phyloP scores from a whole-genome alignment of 2,329 filamentous ascomycete species.

The Albifimbria verrucaria region DNA sequence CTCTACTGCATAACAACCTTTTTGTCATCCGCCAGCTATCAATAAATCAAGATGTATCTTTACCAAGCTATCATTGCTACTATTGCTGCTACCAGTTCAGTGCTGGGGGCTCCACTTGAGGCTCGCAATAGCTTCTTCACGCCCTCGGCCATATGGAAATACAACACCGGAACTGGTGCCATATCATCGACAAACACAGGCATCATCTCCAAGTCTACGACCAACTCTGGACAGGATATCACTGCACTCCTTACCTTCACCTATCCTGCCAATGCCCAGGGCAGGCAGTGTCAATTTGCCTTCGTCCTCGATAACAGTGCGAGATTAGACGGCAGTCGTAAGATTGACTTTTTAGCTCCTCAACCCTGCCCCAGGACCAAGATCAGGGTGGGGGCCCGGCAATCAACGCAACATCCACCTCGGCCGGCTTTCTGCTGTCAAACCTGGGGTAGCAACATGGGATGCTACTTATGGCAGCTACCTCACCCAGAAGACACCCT shows the following conservation, averaged over 20 bases:
- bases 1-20: no score
- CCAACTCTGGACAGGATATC: slow-evolving; percentile 21
- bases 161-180: slow-evolving; percentile 19
- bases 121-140: slow-evolving; percentile 13
- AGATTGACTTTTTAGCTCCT: slow-evolving; percentile 23
- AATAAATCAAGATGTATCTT: not conserved
- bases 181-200: slow-evolving; percentile 11
- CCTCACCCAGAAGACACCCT: slow-evolving; percentile 12
- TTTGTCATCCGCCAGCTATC: no score
- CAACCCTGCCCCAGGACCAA: slow-evolving; percentile 16
- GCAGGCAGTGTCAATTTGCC: slow-evolving; percentile 21
- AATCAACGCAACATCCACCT: slow-evolving; percentile 22
- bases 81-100: slow-evolving; percentile 13
- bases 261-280: slow-evolving; percentile 16
- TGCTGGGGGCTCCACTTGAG: slow-evolving; percentile 16
- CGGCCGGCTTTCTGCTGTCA: slow-evolving; percentile 9
- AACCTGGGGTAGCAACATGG: slow-evolving; percentile 9
- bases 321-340: slow-evolving; percentile 16
- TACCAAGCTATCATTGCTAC: slow-evolving; percentile 11
- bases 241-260: slow-evolving; percentile 25
- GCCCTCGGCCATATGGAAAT: slow-evolving; percentile 17
- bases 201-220: slow-evolving; percentile 15
- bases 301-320: slow-evolving; percentile 20
- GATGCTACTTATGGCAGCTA: slow-evolving; percentile 13
- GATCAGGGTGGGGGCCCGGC: slow-evolving; percentile 17